phyloP scores from a whole-genome alignment of 441 rosid species.

The Euphorbia schlechtendalii region DNA sequence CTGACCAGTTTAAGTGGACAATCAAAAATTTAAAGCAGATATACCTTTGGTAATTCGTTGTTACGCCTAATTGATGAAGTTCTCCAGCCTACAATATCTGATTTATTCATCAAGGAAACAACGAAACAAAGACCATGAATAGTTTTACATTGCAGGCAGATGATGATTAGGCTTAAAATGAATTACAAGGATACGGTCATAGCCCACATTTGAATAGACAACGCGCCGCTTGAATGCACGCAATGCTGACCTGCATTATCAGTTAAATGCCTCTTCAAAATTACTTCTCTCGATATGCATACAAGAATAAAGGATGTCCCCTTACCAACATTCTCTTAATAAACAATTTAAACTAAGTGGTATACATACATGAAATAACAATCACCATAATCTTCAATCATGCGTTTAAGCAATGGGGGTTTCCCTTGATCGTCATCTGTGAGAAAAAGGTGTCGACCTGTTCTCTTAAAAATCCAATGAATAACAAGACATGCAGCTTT shows the following conservation, averaged over 20 bases:
- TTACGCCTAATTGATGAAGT: slow-evolving; percentile 87
- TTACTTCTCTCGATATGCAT: neutral
- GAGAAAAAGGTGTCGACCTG: slow-evolving; percentile 93
- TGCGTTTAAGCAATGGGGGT: slow-evolving; percentile 73
- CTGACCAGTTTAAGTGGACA: slow-evolving; percentile 1
- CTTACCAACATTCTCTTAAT: slow-evolving; percentile 6
- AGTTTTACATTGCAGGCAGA: slow-evolving; percentile 2
- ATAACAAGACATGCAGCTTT: slow-evolving; percentile 75
- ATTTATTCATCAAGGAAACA: slow-evolving; percentile 34
- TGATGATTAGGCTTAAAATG: neutral
- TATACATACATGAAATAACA: slow-evolving; percentile 83
- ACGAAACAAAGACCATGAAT: slow-evolving; percentile 11
- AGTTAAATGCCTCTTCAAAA: slow-evolving; percentile 8
- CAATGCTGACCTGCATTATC: slow-evolving; percentile 70
- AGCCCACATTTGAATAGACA: slow-evolving; percentile 72
- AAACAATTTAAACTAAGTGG: slow-evolving; percentile 7
- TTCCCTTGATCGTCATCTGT: slow-evolving; percentile 75
- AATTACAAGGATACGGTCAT: slow-evolving; percentile 77
- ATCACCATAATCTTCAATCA: slow-evolving; percentile 65
- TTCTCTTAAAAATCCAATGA: slow-evolving; percentile 89
- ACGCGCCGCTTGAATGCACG: slow-evolving; percentile 77
- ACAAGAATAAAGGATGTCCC: too few species aligned
- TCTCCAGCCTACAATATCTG: slow-evolving; percentile 97
- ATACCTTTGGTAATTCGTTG: slow-evolving; percentile 82
- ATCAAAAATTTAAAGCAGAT: slow-evolving; percentile 1